Evolutionary conservation across 768 basidiomycete species (phyloP).

Genomic region (Rhodosporidiobolus sp.): DNA sequence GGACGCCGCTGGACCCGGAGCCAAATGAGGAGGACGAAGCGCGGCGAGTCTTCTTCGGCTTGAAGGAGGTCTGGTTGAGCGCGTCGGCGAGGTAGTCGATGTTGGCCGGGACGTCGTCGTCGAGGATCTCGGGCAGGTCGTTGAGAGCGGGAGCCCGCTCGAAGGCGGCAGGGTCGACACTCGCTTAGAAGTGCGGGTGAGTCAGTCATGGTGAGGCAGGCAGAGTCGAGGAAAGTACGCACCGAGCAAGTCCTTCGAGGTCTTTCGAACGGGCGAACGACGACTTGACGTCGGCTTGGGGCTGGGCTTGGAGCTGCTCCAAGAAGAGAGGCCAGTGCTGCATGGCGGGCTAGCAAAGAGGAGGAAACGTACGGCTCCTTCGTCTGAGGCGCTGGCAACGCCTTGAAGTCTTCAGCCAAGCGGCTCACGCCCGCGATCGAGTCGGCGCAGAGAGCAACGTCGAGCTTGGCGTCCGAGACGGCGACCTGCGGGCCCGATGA

Average conservation of each 20-base stretch:
- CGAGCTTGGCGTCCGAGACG: constrained; percentile 15
- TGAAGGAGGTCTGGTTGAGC: constrained; percentile 54
- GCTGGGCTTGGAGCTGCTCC: too few relatives aligned
- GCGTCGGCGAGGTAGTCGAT: constrained; percentile 80
- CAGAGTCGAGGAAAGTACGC: not conserved
- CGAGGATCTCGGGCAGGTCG: constrained; percentile 78
- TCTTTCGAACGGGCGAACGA: too few relatives aligned
- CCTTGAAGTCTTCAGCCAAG: constrained; percentile 42
- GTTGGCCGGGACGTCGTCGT: constrained; percentile 86
- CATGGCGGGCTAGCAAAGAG: not conserved
- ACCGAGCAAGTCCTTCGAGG: constrained; percentile 22
- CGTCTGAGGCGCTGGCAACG: not conserved
- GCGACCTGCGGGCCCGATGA: constrained; percentile 12
- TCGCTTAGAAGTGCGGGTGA: constrained; percentile 28
- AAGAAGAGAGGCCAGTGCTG: too few relatives aligned
- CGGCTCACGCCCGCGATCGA: constrained; percentile 44
- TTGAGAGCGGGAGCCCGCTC: constrained; percentile 69
- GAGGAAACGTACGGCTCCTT: not conserved
- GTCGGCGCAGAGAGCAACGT: constrained; percentile 49
- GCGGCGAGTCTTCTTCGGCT: constrained; percentile 66
- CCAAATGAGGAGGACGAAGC: not conserved
- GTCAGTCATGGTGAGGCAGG: too few relatives aligned
- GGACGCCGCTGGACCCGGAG: too few relatives aligned
- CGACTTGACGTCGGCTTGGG: too few relatives aligned
- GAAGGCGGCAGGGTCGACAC: constrained; percentile 78